Evolutionary conservation across 2,329 filamentous ascomycete genomes (phyloP), one percentile per base, ranked within the genome.

Genomic region (Cyanodermella asteris): DNA sequence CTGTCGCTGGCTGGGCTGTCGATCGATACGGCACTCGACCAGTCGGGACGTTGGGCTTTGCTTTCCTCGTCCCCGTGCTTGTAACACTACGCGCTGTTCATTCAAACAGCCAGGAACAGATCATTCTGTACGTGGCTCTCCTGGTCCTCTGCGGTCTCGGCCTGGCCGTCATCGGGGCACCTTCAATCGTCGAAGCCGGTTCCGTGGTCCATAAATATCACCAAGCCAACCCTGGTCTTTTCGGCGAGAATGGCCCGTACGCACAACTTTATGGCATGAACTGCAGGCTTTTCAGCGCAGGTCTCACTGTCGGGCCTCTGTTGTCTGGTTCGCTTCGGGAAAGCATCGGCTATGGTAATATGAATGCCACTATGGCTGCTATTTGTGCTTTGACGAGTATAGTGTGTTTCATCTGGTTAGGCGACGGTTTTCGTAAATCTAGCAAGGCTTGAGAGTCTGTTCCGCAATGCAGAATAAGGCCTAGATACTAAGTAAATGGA

Each of bases 231-330:
- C 50, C 50, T 1, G 54, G 53, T 1, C 47, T 63, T 25, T 71
- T 70, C 33, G 60, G 62, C 1, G 43, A 49, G 1, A 49, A 59
- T 4, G 61, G 61, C 0, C 66, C 67, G 0, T 71, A 71, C 37
- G 67, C 66, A 2, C 69, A 73, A 42, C 49, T 72, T 1, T 74
- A 72, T 39, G 66, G 62, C 3, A 47, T 73, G 30, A 69, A 64
- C 35, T 64, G 58, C n/a, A 58, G 72, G 51, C 54, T 65, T 1
- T 72, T 68, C 40, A 61, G 59, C 30, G 44, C 51, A 0, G 69
- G 70, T 0, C 43, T 72, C 25, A 60, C 65, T 0, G 26, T 70
- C 5, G 70, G 70, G 0, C 69, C 69, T 0, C 38, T 70, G 9
- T 40, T 65, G 24, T 59, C 56, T 6, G 67, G 66, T 0, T 38